A percentile compares a stretch with the other conserved stretches of the same genome.
phyloP scores from a whole-genome alignment of 495 filamentous ascomycete genomes.

The Jackrogersella minutella region DNA sequence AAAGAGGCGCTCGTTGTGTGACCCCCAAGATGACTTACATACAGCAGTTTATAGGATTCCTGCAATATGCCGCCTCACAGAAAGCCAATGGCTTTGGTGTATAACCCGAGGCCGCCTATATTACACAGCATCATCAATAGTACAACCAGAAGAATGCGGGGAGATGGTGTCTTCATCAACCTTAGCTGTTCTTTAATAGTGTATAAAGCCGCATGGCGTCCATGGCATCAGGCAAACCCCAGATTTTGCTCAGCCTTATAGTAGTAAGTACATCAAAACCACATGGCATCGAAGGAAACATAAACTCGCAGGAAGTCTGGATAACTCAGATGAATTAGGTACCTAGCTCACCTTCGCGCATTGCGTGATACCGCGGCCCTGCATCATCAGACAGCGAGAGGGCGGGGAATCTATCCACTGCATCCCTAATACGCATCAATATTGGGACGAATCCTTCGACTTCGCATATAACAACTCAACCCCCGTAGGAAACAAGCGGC shows the following conservation, averaged over 20 bases:
- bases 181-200: not conserved
- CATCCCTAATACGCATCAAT: not conserved
- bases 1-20: not conserved
- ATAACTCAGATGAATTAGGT: not conserved
- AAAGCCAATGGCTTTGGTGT: not conserved
- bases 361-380: not conserved
- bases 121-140: not conserved
- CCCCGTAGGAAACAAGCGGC: conserved; percentile 1
- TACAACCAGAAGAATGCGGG: not conserved
- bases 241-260: conserved; percentile 16
- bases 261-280: conserved; percentile 25
- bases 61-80: not conserved
- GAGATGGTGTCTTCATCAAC: not conserved
- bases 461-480: not conserved
- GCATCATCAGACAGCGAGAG: not conserved
- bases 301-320: not conserved
- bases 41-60: conserved; percentile 9
- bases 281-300: conserved; percentile 15
- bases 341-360: not conserved
- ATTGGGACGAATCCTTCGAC: conserved; percentile 10
- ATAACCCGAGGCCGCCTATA: not conserved
- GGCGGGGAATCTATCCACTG: not conserved
- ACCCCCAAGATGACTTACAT: conserved; percentile 13
- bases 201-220: not conserved
- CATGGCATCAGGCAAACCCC: conserved; percentile 3